These are phyloP conservation scores for Yamadazyma triangularis DNA, from an alignment of 1,139 yeast genomes.

Conservation along the genomic window DNA sequence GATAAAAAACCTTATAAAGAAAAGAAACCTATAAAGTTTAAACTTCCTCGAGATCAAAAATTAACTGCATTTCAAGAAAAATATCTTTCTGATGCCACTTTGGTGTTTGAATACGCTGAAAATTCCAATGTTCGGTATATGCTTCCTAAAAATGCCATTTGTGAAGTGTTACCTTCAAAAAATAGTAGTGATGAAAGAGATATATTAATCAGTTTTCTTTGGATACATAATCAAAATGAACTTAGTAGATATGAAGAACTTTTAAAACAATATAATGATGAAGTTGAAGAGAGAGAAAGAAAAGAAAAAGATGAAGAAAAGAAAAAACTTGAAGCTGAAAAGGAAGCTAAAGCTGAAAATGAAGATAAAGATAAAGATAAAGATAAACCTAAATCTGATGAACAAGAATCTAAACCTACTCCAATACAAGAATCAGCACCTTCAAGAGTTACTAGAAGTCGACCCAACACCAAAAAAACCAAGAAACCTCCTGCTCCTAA, in stretches of 20 bases:
- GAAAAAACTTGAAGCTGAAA: conserved; percentile 20
- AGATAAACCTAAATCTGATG: too few species aligned
- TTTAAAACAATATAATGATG: conserved; percentile 25
- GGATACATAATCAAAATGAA: conserved; percentile 53
- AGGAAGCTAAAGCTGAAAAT: conserved; percentile 18
- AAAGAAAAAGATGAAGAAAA: conserved; percentile 21
- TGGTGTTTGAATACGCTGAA: conserved; percentile 82
- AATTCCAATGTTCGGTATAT: conserved; percentile 69
- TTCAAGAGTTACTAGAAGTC: conserved; percentile 5
- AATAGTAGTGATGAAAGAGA: conserved; percentile 30
- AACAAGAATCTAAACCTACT: conserved; percentile 8
- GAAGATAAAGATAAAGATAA: too few species aligned
- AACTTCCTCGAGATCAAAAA: conserved; percentile 38
- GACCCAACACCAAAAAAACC: conserved; percentile 8
- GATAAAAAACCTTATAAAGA: conserved; percentile 23
- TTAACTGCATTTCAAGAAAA: conserved; percentile 74
- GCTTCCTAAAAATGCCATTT: conserved; percentile 70
- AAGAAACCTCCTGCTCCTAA: conserved; percentile 18
- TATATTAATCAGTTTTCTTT: conserved; percentile 58
- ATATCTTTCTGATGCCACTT: conserved; percentile 62
- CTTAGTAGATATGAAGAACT: conserved; percentile 44
- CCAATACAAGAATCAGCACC: conserved; percentile 7
- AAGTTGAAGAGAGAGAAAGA: conserved; percentile 17
- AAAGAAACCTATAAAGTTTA: conserved; percentile 19
- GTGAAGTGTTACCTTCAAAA: conserved; percentile 51